Conservation (phyloP, 176 grass and related monocot genomes). For the Aegilops sharonensis region DNA sequence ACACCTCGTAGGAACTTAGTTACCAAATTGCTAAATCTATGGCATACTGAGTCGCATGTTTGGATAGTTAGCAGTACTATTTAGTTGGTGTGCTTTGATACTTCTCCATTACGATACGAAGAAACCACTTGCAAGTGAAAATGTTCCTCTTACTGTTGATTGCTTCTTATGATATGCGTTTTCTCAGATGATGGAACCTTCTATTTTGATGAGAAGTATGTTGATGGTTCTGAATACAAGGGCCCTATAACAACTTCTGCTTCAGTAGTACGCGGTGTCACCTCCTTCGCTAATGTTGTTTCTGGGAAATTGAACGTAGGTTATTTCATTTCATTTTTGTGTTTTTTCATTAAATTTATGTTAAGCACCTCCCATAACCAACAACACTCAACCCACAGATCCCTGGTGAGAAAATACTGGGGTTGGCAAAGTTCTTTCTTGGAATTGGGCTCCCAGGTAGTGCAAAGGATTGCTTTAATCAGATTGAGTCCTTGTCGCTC, state of each 20-base stretch:
- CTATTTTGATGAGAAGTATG: constrained; percentile 96
- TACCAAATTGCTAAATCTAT: neutral
- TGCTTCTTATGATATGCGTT: constrained; percentile 17
- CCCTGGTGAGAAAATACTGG: constrained; percentile 73
- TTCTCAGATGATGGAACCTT: constrained; percentile 75
- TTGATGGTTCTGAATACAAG: constrained; percentile 80
- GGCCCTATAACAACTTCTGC: constrained; percentile 83
- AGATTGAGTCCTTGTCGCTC: constrained; percentile 78
- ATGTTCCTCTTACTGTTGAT: neutral
- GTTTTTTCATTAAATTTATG: constrained; percentile 22
- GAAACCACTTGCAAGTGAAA: neutral
- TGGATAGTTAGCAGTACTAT: neutral
- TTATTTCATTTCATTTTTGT: neutral
- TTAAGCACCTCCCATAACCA: constrained; percentile 19
- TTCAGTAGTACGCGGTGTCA: constrained; percentile 76
- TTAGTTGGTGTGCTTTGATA: neutral
- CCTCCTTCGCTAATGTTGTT: constrained; percentile 60
- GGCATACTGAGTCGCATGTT: neutral
- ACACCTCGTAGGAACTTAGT: neutral
- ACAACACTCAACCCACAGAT: constrained; percentile 55
- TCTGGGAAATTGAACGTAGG: constrained; percentile 85
- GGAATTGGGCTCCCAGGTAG: constrained; percentile 85
- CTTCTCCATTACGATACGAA: neutral
- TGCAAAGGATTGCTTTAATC: constrained; percentile 77
- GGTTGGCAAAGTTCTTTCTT: constrained; percentile 92